These are phyloP conservation scores for Leucosporidium creatinivorum DNA, from an alignment of 768 basidiomycete genomes.

Conservation along the genomic window DNA sequence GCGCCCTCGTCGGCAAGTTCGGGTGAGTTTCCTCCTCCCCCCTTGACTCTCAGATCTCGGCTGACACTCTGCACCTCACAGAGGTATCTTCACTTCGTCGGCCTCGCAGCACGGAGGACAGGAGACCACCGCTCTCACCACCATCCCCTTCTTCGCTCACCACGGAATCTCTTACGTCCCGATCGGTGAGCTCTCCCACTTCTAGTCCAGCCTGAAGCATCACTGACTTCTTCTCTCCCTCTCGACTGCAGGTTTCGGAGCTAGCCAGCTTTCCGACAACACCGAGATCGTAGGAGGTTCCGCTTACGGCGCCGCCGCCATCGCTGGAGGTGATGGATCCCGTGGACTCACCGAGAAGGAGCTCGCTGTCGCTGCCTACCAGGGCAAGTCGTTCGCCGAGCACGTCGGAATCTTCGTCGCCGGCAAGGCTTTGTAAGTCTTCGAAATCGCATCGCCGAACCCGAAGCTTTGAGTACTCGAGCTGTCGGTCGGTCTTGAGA, in stretches of 20 bases:
- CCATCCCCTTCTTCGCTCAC: constrained; percentile 56
- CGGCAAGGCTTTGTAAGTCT: constrained; percentile 26
- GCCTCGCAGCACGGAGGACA: constrained; percentile 64
- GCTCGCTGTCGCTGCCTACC: constrained; percentile 26
- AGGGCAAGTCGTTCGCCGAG: constrained; percentile 24
- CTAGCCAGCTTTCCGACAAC: constrained; percentile 46
- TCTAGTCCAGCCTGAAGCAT: too few species aligned
- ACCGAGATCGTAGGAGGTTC: constrained; percentile 50
- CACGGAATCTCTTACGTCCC: constrained; percentile 12
- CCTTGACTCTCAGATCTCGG: not conserved
- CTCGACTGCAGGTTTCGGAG: constrained; percentile 59
- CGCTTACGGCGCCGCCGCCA: constrained; percentile 61
- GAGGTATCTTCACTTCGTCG: constrained; percentile 61
- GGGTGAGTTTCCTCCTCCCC: constrained; percentile 55
- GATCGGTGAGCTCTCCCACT: not conserved
- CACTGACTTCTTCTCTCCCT: constrained; percentile 46
- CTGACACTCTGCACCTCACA: not conserved
- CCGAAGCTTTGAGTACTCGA: not conserved
- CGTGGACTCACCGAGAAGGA: constrained; percentile 33
- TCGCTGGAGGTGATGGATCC: constrained; percentile 41
- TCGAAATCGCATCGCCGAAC: too few species aligned
- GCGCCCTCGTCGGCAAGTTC: constrained; percentile 64
- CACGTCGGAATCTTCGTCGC: constrained; percentile 21
- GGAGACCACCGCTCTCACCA: constrained; percentile 44
- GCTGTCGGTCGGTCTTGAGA: constrained; percentile 1